phyloP scores from a whole-genome alignment of 495 filamentous ascomycete species.

The Aspergillus cavernicola region DNA sequence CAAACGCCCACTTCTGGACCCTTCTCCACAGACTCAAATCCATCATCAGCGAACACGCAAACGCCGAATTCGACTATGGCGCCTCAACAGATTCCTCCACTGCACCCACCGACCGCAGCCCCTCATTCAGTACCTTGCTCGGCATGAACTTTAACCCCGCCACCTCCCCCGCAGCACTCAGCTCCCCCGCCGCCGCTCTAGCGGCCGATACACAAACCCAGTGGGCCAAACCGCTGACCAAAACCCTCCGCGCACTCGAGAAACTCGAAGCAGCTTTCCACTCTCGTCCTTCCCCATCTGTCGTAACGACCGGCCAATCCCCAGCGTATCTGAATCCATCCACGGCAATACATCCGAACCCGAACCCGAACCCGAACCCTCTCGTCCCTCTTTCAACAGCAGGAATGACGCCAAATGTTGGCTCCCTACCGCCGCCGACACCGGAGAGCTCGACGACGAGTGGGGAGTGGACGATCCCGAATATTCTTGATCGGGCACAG shows the following conservation, averaged over 20 bases:
- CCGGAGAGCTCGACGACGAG: conserved; percentile 47
- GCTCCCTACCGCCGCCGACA: conserved; percentile 43
- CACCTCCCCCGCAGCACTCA: conserved; percentile 18
- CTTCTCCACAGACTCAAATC: conserved; percentile 39
- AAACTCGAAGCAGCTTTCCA: conserved; percentile 43
- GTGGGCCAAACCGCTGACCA: conserved; percentile 46
- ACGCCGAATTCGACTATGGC: conserved; percentile 29
- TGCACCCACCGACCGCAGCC: conserved; percentile 6
- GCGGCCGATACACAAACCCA: conserved; percentile 39
- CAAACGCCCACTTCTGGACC: conserved; percentile 35
- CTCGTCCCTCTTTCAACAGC: conserved; percentile 19
- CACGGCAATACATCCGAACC: conserved; percentile 1
- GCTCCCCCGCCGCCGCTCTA: conserved; percentile 16
- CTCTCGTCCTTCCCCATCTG: conserved; percentile 18
- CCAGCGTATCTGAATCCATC: conserved; percentile 19
- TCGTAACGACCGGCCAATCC: conserved; percentile 8
- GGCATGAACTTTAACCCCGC: conserved; percentile 28
- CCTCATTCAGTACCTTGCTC: conserved; percentile 30
- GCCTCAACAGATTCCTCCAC: conserved; percentile 12
- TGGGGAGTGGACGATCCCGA: conserved; percentile 46
- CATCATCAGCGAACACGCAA: conserved; percentile 44
- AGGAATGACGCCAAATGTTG: conserved; percentile 35
- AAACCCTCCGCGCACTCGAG: conserved; percentile 44
- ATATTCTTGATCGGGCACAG: conserved; percentile 42
- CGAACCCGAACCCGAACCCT: too few relatives aligned